Conservation (phyloP, 2,329 filamentous ascomycete species). For the Hypoxylon sp. region DNA sequence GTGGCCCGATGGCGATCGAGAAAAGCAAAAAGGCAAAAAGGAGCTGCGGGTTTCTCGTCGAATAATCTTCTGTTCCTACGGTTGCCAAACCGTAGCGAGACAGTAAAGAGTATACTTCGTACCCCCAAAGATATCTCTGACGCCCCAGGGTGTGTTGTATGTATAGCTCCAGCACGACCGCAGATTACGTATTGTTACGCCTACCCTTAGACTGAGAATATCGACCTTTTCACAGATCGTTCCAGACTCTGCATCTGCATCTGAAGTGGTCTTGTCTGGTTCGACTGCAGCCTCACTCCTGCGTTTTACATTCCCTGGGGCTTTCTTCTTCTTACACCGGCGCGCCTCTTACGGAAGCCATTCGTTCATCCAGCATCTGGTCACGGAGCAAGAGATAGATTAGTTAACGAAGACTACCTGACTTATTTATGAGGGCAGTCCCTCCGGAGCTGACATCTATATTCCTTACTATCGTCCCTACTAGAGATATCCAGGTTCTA, state of each 20-base stretch:
- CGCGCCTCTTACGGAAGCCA: not conserved
- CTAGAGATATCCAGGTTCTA: not conserved
- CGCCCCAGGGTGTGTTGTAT: not conserved
- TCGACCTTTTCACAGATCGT: not conserved
- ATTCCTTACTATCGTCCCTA: not conserved
- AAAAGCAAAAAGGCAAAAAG: not conserved
- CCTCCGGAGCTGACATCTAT: not conserved
- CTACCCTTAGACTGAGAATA: not conserved
- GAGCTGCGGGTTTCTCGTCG: not conserved
- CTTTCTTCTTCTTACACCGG: not conserved
- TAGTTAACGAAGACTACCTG: not conserved
- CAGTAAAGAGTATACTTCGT: not conserved
- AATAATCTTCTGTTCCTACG: not conserved
- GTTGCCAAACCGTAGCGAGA: not conserved
- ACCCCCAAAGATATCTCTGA: not conserved
- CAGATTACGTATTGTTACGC: not conserved
- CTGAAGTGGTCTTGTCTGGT: not conserved
- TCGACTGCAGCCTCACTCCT: not conserved
- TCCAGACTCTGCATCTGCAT: not conserved
- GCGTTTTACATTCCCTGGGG: not conserved
- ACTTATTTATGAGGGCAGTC: constrained; percentile 14
- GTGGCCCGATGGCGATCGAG: too few species aligned
- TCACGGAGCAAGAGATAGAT: not conserved
- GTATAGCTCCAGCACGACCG: not conserved
- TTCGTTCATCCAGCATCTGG: not conserved